Evolutionary conservation across 225 moss, liverwort and hornwort species (phyloP), one percentile per base, ranked within the genome.

Genomic region (Sphagnum contortum): DNA sequence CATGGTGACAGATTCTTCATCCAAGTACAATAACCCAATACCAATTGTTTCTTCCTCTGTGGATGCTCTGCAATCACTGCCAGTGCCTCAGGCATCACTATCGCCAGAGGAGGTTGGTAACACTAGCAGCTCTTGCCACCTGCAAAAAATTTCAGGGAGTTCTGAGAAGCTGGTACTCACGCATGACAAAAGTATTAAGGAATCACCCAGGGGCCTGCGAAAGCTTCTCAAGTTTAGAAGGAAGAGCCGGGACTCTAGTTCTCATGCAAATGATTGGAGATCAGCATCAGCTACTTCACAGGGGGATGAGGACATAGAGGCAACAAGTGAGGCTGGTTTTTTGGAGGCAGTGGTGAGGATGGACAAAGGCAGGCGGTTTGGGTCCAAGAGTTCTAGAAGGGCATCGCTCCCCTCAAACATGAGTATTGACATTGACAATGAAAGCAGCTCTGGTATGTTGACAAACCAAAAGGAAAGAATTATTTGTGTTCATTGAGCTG

Each of bases 201-300:
- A 96, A 58, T 75, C 87, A 4, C 85, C 92, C 2, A 83, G 87
- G 59, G 96, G 90, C 14, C 83, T 96, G 73, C 92, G 92, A 71
- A 78, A 88, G 58, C 87, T 96, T 0, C 60, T 96, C 29, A 90
- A 92, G 68, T 96, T 96, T 62, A 92, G 96, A 5, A 67, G 89
- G 69, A 83, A 81, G 71, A 29, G 29, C 29, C 86, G 82, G 68
- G 83, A 81, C 54, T 61, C 76, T 11, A 70, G 83, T 0, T 92
- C 81, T 12, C 71, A 71, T 3, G 77, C 88, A 56, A 83, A 80
- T 52, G 96, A 96, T 50, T 81, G 85, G 85, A 70, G 73, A 12
- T 85, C 81, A 53, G 75, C 75, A 9, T 84, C 84, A 63, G 29
- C 29, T 29, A 83, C 92, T 4, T 92, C 90, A 46, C 88, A 95